Base-by-base conservation (phyloP, 805 yeast species). In the Sugiyamaella chiloensis region DNA sequence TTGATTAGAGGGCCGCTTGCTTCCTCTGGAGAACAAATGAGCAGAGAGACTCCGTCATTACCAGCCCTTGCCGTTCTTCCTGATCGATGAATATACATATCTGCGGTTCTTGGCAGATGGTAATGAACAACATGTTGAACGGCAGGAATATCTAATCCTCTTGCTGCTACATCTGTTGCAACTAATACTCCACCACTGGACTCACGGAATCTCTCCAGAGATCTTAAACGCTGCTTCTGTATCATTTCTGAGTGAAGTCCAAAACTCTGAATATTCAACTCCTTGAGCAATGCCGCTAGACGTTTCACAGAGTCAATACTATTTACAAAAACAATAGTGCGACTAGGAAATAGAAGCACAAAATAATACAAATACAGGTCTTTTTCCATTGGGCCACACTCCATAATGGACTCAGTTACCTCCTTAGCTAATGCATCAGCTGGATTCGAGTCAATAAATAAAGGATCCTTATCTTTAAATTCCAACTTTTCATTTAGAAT, bases 61-160 rank as follows among this genome's bases (percentile, higher is more conserved):
- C 91, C 93, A 1, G 95, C 97, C 73, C 99, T 84, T 0, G 96
- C 98, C n/a, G 99, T 93, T 76, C 99, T 82, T 52, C 99, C 99
- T 1, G 96, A 87, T 65, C 99, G 78, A 67, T 93, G 99, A 57
- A 93, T 83, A 62, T 93, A 93, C 43, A 88, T 81, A 61, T 93
- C 99, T 0, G 97, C 97, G 12, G 95, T 75, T 53, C 98, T 75
- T 8, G 99, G 98, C 52, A 93, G 74, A 67, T 93, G 97, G 62
- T 91, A 93, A 66, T 93, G 99, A 17, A 91, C 86, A 42, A 93
- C 98, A 65, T 93, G 98, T 58, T 89, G 83, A 44, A 93, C 90
- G 40, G 77, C 78, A 2, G 95, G 85, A 46, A 93, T 88, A 73
- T 93, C 99, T 51, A 93, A 75, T 51, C 99, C 99, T 73, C 99